Percentiles rank a stretch among this genome's conserved stretches.
Conservation (phyloP, 805 yeast species). For the Myxozyma sirexii region DNA sequence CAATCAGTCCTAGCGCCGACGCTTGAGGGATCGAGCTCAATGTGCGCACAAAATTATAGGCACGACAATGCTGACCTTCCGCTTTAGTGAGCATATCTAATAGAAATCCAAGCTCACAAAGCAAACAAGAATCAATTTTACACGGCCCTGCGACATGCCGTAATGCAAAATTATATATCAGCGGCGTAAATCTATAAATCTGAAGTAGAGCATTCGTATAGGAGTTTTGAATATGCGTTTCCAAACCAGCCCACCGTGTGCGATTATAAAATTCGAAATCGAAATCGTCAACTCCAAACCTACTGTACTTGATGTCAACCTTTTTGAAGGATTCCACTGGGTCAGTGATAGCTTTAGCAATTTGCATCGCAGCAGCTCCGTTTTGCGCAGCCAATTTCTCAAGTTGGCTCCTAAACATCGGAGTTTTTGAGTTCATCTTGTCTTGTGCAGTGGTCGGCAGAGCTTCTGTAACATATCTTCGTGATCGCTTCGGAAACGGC, state of each 20-base stretch:
- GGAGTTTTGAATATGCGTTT: constrained; percentile 78
- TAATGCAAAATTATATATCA: constrained; percentile 66
- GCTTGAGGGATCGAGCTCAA: constrained; percentile 57
- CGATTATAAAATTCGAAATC: constrained; percentile 74
- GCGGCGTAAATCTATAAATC: constrained; percentile 74
- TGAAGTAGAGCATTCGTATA: constrained; percentile 79
- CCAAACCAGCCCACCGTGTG: constrained; percentile 80
- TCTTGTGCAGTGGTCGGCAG: constrained; percentile 1
- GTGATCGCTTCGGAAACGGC: constrained; percentile 52
- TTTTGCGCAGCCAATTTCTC: constrained; percentile 22
- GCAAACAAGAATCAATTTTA: constrained; percentile 50
- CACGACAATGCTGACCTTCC: constrained; percentile 73
- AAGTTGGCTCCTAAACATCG: constrained; percentile 35
- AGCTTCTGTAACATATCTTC: constrained; percentile 43
- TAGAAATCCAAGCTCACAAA: constrained; percentile 83
- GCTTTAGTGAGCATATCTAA: constrained; percentile 91
- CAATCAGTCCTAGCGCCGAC: constrained; percentile 54
- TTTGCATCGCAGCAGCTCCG: constrained; percentile 11
- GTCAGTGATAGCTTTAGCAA: constrained; percentile 17
- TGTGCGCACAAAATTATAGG: constrained; percentile 72
- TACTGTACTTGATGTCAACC: constrained; percentile 77
- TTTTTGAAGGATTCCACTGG: constrained; percentile 53
- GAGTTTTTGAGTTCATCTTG: constrained; percentile 26
- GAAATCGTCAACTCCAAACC: constrained; percentile 91
- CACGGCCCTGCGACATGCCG: constrained; percentile 58